Evolutionary conservation across 129 eudicot species (phyloP), one percentile per base, ranked within the genome.

Genomic region (Calendula officinalis): DNA sequence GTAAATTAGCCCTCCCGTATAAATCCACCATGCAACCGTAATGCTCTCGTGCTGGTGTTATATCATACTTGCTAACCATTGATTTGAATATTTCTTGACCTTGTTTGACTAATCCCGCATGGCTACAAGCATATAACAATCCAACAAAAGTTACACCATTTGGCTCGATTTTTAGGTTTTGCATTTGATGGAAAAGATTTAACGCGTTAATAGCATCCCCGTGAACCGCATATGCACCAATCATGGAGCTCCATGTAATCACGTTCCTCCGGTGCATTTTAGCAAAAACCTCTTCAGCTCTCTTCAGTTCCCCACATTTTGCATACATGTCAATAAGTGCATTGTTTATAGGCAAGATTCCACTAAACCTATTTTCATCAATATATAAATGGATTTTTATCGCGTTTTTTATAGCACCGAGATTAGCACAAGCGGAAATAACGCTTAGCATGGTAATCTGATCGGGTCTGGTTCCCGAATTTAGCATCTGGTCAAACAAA

Each of bases 261-360:
- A 84, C 94, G 22, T 88, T 82, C 69, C 62, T 75, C 67, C 50
- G 50, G 15, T 36, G 79, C 87, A 80, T 80, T 13, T 52, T 72
- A 30, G 27, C 48, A 52, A 84, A 88, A 70, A 88, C 78, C 60
- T 39, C 67, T 64, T 66, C 59, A 9, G 96, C 92, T 53, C 78
- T 78, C 15, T 77, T 81, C 8, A 84, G 78, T 69, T 77, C 80
- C 57, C 96, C 96, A 70, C 96, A 88, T 66, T 88, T 84, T 15
- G 89, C 96, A 68, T 88, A 88, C 94, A 88, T 88, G 79, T 80
- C 87, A 39, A 88, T 80, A 10, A 88, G 85, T 30, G 96, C 96
- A 22, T 88, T 88, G 59, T 80, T 82, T 41, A 88, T 67, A 3
- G 72, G 77, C 60, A 88, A 78, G 49, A 71, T 77, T 66, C 62